Conservation (phyloP, 2,329 filamentous ascomycete genomes). For the Fusarium pseudocircinatum region DNA sequence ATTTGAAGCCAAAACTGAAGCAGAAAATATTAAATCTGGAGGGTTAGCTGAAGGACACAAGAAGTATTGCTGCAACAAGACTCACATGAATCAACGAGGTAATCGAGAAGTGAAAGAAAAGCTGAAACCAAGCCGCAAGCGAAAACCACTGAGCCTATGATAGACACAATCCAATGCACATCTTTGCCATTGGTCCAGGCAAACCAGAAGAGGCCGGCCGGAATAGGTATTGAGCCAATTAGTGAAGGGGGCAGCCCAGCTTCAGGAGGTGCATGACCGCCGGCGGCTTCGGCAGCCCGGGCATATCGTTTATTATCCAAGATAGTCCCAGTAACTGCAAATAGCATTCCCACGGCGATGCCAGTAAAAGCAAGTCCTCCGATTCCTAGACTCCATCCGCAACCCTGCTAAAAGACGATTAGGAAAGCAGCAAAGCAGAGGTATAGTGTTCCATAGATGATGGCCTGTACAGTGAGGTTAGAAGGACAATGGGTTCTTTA, state of each 20-base stretch:
- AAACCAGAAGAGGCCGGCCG: slow-evolving; percentile 71
- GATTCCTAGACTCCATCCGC: slow-evolving; percentile 67
- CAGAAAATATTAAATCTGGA: slow-evolving; percentile 58
- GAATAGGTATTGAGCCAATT: slow-evolving; percentile 66
- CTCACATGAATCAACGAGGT: slow-evolving; percentile 71
- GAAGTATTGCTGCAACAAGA: not conserved
- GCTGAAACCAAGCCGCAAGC: slow-evolving; percentile 69
- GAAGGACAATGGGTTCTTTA: slow-evolving; percentile 71
- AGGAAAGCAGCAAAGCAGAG: slow-evolving; percentile 65
- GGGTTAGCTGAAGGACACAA: not conserved
- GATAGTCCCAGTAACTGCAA: slow-evolving; percentile 63
- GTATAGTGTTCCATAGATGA: slow-evolving; percentile 65
- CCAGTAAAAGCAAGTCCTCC: slow-evolving; percentile 71
- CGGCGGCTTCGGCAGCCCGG: slow-evolving; percentile 54
- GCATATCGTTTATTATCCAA: slow-evolving; percentile 65
- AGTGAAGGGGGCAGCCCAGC: slow-evolving; percentile 69
- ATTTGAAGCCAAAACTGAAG: slow-evolving; percentile 78
- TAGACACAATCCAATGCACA: slow-evolving; percentile 67
- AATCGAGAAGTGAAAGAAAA: slow-evolving; percentile 73
- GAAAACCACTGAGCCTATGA: slow-evolving; percentile 57
- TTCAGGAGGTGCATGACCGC: slow-evolving; percentile 71
- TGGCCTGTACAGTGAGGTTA: slow-evolving; percentile 69
- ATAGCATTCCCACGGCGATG: slow-evolving; percentile 69
- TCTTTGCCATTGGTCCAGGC: slow-evolving; percentile 68
- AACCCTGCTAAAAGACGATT: slow-evolving; percentile 68